phyloP scores from a whole-genome alignment of 1,139 yeast genomes.

The Candida anutae region DNA sequence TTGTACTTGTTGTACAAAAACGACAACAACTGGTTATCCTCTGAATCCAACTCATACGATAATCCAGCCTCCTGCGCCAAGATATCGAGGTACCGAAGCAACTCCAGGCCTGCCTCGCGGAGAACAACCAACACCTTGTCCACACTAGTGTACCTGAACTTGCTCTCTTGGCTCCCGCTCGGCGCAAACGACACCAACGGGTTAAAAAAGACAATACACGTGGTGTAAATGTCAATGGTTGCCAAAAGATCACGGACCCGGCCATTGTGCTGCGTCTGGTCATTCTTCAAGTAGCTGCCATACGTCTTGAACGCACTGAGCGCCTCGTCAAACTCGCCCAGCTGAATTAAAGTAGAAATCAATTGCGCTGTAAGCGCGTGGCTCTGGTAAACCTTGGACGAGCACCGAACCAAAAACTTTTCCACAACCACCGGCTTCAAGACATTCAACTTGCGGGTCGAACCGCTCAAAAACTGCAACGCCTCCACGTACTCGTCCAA shows the following conservation, averaged over 20 bases:
- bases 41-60: conserved; percentile 12
- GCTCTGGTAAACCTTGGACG: conserved; percentile 33
- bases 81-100: conserved; percentile 17
- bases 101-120: conserved; percentile 11
- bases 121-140: conserved; percentile 17
- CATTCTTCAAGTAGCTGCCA: conserved; percentile 25
- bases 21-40: conserved; percentile 17
- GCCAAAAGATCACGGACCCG: conserved; percentile 25
- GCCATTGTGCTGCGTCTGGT: conserved; percentile 27
- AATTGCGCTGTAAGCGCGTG: conserved; percentile 25
- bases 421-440: conserved; percentile 24
- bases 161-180: conserved; percentile 8
- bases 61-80: conserved; percentile 20
- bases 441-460: conserved; percentile 14
- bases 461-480: conserved; percentile 23
- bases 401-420: conserved; percentile 22
- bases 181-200: conserved; percentile 24
- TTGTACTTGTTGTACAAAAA: conserved; percentile 34
- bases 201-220: conserved; percentile 29
- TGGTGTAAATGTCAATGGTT: conserved; percentile 29
- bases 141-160: conserved; percentile 21
- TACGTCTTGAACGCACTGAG: conserved; percentile 36
- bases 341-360: conserved; percentile 27
- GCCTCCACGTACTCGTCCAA: conserved; percentile 26
- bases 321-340: conserved; percentile 37